These are phyloP conservation scores for Pseudoturritis turrita DNA, from an alignment of 345 rosid species.

Conservation along the genomic window DNA sequence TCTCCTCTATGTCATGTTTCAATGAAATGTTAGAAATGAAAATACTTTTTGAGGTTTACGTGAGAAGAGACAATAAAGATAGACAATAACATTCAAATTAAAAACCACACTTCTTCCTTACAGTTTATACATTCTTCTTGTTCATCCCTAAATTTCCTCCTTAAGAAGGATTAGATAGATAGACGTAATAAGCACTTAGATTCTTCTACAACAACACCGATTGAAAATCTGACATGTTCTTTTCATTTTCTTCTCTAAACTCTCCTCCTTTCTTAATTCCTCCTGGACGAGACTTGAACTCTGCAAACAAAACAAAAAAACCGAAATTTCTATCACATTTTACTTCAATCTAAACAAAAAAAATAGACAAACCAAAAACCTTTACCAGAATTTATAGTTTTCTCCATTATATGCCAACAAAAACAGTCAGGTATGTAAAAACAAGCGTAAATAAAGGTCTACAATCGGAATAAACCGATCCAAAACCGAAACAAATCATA, in stretches of 20 bases:
- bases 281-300: constrained; percentile 12
- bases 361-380: too few relatives aligned
- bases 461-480: too few relatives aligned
- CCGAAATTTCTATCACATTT: neutral
- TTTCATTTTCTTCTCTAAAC: constrained; percentile 16
- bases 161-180: neutral
- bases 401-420: too few relatives aligned
- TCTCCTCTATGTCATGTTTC: neutral
- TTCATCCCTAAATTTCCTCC: neutral
- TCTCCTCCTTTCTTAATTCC: constrained; percentile 20
- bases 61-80: neutral
- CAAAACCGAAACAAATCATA: too few relatives aligned
- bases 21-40: neutral
- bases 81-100: constrained; percentile 12
- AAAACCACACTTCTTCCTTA: constrained; percentile 8
- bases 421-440: too few relatives aligned
- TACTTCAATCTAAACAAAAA: neutral
- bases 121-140: constrained; percentile 8
- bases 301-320: neutral
- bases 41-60: neutral
- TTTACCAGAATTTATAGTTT: too few relatives aligned
- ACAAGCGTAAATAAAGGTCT: too few relatives aligned
- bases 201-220: constrained; percentile 20
- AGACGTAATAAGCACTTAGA: constrained; percentile 5
- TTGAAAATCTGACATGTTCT: constrained; percentile 13